Base-by-base conservation (phyloP, 352 stramenopile species). In the Globisporangium alternatum region DNA sequence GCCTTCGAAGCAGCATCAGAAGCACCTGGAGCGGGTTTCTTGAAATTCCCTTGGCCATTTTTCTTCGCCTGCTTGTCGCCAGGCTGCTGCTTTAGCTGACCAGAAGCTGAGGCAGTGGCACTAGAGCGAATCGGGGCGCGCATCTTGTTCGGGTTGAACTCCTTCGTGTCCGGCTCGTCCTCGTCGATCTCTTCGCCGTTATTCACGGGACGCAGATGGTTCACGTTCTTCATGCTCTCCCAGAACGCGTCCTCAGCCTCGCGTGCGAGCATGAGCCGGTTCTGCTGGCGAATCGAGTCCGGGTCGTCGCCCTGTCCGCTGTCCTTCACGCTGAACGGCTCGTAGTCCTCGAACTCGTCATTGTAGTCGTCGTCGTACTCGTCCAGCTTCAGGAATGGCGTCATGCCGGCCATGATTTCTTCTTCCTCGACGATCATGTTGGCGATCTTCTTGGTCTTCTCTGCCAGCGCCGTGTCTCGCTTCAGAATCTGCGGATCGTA, bases 331-430 rank as follows among this genome's bases (percentile, higher is more conserved):
- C 77, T 71, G 48, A 90, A 88, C 21, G 79, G 79, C 51, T 87
- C 81, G 52, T 91, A 91, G 60, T 95, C 86, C 22, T 91, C 86
- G 54, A 90, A 89, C 63, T 95, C 86, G 61, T 95, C 86, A 61
- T 91, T 92, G 72, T 92, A 95, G 60, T 95, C 86, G 66, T 93
- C 86, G 58, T 95, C 77, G 56, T 89, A 90, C 66, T 90, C 81
- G 49, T 89, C 76, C 12, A 82, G 45, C 22, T 68, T 69, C 9
- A 64, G 19, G 9, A 70, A 64, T 2, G 56, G 64, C 61, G 76
- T 72, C 45, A 74, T 28, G 21, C 51, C 60, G 25, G 57, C 68
- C 44, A 71, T 41, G 25, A 76, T 65, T 13, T 81, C 66, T 9
- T 86, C 72, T 51, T 87, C 75, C 33, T 82, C 66, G 10, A 84